Percentiles rank a stretch among this genome's conserved stretches.
Evolutionary conservation across 345 rosid genomes (phyloP).

Genomic region (Salix koriyanagi): DNA sequence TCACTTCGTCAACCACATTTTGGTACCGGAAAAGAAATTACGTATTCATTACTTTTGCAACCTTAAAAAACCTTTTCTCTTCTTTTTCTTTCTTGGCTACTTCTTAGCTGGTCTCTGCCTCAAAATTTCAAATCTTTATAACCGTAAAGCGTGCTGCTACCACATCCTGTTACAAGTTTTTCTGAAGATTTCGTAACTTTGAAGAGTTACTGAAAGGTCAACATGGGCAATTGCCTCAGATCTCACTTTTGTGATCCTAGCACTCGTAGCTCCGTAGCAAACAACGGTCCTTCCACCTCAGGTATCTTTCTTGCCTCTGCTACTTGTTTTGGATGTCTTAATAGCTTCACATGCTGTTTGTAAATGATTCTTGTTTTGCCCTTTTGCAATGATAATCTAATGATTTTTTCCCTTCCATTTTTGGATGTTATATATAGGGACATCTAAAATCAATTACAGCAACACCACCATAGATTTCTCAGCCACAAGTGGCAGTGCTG

Average conservation of each 20-base stretch:
- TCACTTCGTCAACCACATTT: background rate
- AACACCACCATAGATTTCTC: slow-evolving; percentile 33
- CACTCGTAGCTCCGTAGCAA: background rate
- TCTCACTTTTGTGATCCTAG: slow-evolving; percentile 12
- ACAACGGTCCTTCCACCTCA: slow-evolving; percentile 10
- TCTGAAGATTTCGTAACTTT: background rate
- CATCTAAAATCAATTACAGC: slow-evolving; percentile 14
- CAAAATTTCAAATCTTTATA: background rate
- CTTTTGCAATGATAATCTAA: background rate
- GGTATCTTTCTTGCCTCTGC: slow-evolving; percentile 16
- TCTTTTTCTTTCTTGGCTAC: background rate
- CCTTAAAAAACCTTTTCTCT: background rate
- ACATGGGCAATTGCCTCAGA: slow-evolving; percentile 46
- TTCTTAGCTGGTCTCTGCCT: background rate
- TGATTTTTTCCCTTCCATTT: background rate
- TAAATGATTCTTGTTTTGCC: background rate
- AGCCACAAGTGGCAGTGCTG: slow-evolving; percentile 33
- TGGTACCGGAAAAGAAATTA: background rate
- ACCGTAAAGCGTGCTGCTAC: background rate
- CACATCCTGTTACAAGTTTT: background rate
- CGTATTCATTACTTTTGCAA: background rate
- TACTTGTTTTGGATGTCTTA: background rate
- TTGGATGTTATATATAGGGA: slow-evolving; percentile 17
- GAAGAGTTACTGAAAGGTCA: background rate
- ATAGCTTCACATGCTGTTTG: background rate